A percentile compares a stretch with the other conserved stretches of the same genome.
These are phyloP conservation scores for Tephrocybe sp. DNA, from an alignment of 768 basidiomycete genomes.

Conservation along the genomic window DNA sequence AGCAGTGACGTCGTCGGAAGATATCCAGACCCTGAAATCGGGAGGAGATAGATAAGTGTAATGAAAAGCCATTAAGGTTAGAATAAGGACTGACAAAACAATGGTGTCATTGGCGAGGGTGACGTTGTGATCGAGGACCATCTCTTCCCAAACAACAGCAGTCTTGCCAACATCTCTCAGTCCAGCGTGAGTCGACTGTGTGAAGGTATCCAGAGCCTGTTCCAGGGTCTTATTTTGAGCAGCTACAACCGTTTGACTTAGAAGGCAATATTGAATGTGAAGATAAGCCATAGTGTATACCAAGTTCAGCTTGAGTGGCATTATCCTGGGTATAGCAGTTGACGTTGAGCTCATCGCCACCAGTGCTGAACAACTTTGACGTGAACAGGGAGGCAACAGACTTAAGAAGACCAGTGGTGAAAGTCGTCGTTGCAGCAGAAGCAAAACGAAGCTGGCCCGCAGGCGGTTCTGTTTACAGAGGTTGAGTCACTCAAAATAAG, in stretches of 20 bases:
- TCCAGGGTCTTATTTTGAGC: slow-evolving; percentile 51
- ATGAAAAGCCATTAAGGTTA: too few relatives aligned
- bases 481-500: not conserved
- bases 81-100: slow-evolving; percentile 44
- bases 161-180: slow-evolving; percentile 62
- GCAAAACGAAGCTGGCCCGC: slow-evolving; percentile 82
- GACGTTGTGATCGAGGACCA: slow-evolving; percentile 59
- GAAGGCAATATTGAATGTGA: too few relatives aligned
- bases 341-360: slow-evolving; percentile 80
- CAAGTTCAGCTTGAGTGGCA: slow-evolving; percentile 56
- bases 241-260: slow-evolving; percentile 18
- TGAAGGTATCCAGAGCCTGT: slow-evolving; percentile 65
- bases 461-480: slow-evolving; percentile 58
- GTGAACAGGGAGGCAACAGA: slow-evolving; percentile 51
- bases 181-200: slow-evolving; percentile 55
- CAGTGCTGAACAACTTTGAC: slow-evolving; percentile 68
- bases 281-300: too few relatives aligned
- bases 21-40: slow-evolving; percentile 64
- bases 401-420: slow-evolving; percentile 54
- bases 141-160: slow-evolving; percentile 85
- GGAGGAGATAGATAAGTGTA: not conserved
- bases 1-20: slow-evolving; percentile 55
- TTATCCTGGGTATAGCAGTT: slow-evolving; percentile 64
- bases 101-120: slow-evolving; percentile 50
- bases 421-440: slow-evolving; percentile 55